Evolutionary conservation across 2,329 filamentous ascomycete species (phyloP).

Genomic region (Fusarium paranaense): DNA sequence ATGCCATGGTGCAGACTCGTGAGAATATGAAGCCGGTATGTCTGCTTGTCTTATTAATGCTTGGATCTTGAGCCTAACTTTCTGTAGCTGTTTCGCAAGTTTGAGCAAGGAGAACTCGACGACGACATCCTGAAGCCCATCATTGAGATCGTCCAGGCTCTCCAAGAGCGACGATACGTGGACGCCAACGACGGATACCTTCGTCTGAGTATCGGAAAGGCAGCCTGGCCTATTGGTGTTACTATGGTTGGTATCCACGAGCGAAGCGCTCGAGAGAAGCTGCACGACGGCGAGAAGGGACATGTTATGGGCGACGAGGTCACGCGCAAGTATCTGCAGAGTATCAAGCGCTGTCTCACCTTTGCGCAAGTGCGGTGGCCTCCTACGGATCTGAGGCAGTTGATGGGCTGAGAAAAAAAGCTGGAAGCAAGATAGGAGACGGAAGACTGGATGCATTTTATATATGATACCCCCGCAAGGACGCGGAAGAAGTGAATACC

Average conservation of each 20-base stretch:
- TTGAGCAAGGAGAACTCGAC: constrained; percentile 85
- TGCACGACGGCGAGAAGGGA: constrained; percentile 87
- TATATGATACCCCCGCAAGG: constrained; percentile 40
- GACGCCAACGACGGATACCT: constrained; percentile 97
- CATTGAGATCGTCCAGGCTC: constrained; percentile 90
- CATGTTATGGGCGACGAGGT: constrained; percentile 98
- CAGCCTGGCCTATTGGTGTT: constrained; percentile 98
- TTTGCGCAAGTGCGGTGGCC: constrained; percentile 98
- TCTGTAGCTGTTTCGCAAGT: constrained; percentile 81
- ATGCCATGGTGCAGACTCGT: constrained; percentile 86
- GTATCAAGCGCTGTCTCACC: constrained; percentile 95
- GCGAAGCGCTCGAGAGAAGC: constrained; percentile 92
- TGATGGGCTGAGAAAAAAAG: constrained; percentile 77
- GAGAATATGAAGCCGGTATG: constrained; percentile 84
- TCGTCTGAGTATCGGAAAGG: constrained; percentile 92
- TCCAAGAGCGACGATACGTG: constrained; percentile 91
- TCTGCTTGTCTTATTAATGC: background rate
- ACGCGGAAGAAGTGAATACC: background rate
- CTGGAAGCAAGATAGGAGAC: background rate
- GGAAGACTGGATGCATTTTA: constrained; percentile 7
- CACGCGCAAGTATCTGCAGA: constrained; percentile 95
- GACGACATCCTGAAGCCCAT: constrained; percentile 84
- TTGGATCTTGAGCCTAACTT: constrained; percentile 6
- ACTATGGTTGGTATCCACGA: constrained; percentile 99
- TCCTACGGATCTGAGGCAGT: constrained; percentile 88